phyloP scores from a whole-genome alignment of 805 yeast species.

The Wickerhamomyces chaumierensis region DNA sequence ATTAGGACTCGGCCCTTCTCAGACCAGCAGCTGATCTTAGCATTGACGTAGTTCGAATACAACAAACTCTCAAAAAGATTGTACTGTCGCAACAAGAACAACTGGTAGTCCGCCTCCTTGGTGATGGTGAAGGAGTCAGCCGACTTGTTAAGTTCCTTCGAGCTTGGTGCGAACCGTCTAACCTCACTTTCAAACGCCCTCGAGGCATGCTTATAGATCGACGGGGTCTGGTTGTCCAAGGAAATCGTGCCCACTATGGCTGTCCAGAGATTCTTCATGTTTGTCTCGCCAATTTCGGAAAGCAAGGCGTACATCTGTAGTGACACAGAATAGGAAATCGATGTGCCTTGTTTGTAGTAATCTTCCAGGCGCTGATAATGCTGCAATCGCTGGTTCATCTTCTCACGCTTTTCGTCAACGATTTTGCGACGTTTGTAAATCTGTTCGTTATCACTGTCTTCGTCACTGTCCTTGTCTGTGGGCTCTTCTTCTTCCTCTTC shows the following conservation, averaged over 20 bases:
- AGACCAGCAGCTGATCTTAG: constrained; percentile 80
- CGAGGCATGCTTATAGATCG: constrained; percentile 57
- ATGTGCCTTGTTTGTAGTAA: constrained; percentile 79
- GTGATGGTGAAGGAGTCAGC: constrained; percentile 37
- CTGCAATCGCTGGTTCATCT: constrained; percentile 25
- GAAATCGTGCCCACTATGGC: constrained; percentile 84
- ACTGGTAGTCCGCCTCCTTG: constrained; percentile 73
- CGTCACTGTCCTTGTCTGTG: constrained; percentile 20
- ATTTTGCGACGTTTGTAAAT: constrained; percentile 15
- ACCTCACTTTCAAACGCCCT: constrained; percentile 81
- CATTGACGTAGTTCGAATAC: constrained; percentile 84
- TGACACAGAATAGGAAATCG: constrained; percentile 62
- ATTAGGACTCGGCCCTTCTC: constrained; percentile 81
- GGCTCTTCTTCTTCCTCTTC: constrained; percentile 23
- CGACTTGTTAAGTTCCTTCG: constrained; percentile 20
- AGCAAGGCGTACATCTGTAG: constrained; percentile 72
- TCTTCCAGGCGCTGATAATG: constrained; percentile 51
- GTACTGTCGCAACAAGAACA: constrained; percentile 87
- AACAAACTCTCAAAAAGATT: constrained; percentile 82
- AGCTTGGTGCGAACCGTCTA: constrained; percentile 43
- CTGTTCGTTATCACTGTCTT: constrained; percentile 16
- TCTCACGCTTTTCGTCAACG: constrained; percentile 19
- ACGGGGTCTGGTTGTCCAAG: constrained; percentile 60
- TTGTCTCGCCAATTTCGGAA: constrained; percentile 75
- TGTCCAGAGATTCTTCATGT: constrained; percentile 63